Base-by-base conservation (phyloP, 2,329 filamentous ascomycete genomes). In the Thelonectria olida region DNA sequence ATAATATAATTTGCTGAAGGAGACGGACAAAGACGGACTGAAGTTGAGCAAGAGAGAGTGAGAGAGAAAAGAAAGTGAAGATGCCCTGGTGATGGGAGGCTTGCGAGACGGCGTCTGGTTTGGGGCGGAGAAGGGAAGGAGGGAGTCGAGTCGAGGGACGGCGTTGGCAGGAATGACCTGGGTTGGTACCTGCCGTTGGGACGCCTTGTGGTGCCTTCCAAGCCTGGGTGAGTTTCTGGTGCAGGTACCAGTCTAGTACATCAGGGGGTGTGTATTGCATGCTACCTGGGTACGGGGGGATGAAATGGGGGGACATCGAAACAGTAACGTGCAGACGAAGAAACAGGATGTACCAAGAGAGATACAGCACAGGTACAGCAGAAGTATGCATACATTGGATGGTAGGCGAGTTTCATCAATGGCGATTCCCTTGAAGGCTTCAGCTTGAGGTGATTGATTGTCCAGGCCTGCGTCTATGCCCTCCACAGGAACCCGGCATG, bases 1-100 rank as follows among this genome's bases (percentile, higher is more conserved):
- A 54, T 54, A 48, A 47, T 9, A 59, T 28, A 57, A 56, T 31
- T 55, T 25, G n/a, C 7, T 27, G 53, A 58, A 56, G 38, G 44
- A 23, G 15, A 42, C 36, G 42, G 50, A 54, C 23, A 22, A 49
- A 57, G 54, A 55, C 53, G 54, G 56, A 5, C 38, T 34, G 38
- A 12, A 13, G 22, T 12, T 20, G 12, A 44, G 12, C 41, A 44
- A 28, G 17, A 48, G 23, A 20, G 15, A 8, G 41, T 17, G 49
- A n/a, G 54, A 28, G 36, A 57, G 25, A 15, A 36, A 41, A 41
- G 25, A 36, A 51, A 27, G 42, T 17, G 44, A 38, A 54, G 27
- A 47, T 22, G 52, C 44, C 39, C 39, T 45, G 38, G 44, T 22
- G 31, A 36, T 5, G 34, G n/a, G 34, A n/a, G n/a, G n/a, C n/a